Base-by-base conservation (phyloP, 164 flowering plant species). In the Berberis vulgaris region DNA sequence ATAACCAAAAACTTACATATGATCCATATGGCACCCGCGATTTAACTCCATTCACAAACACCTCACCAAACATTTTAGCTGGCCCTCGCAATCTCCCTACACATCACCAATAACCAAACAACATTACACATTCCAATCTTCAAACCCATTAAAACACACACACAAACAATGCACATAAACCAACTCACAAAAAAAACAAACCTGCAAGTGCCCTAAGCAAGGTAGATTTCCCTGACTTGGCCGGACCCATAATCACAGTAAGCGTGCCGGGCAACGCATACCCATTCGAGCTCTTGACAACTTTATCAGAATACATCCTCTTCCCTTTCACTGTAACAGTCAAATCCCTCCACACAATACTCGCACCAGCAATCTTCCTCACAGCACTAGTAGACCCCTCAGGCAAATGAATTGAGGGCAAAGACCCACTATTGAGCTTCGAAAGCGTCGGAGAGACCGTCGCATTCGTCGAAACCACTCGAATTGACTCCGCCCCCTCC, bases 171-270 rank as follows among this genome's bases (percentile, higher is more conserved):
- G 54, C 11, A 52, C 26, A 26, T 26, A 26, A 26, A 26, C 26
- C 26, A 26, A 26, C 26, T 26, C 26, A 10, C 11, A 52, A 52
- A 2, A 45, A 49, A 60, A 1, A 10, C 47, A 43, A 63, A 94
- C 99, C 99, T 77, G 97, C 84, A 79, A 95, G 76, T 8, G 97
- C 92, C 77, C 94, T 85, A 41, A 95, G 67, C 7, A 95, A 68
- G 0, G 99, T 85, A 4, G 99, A 87, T 70, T 95, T 95, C 69
- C 97, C 99, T 2, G 99, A 95, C 75, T 91, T 95, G 9, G 94
- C 90, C 61, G 99, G 99, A 52, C 99, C 99, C 99, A 95, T 95
- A 43, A 95, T 87, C 3, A 95, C 99, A 0, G 99, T 94, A 78
- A 94, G 89, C 2, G 97, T 91, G 41, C 97, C 99, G 0, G 96